phyloP scores from a whole-genome alignment of 768 basidiomycete genomes.

The Daedaleopsis nitida region DNA sequence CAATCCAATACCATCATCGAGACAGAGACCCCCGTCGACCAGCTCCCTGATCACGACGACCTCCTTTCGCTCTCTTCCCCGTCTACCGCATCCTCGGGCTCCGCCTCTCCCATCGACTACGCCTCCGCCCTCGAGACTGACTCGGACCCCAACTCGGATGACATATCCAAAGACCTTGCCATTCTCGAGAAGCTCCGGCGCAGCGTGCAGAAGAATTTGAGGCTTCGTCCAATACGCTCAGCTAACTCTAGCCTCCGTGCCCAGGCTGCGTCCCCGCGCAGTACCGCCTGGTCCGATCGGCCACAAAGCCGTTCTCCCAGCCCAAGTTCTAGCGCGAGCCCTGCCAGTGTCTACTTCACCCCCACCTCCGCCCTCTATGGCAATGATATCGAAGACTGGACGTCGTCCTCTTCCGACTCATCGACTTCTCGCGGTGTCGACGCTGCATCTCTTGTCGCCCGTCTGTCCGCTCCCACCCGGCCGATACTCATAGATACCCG shows the following conservation, averaged over 20 bases:
- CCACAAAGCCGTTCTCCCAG: conserved; percentile 41
- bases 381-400: conserved; percentile 23
- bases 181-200: conserved; percentile 69
- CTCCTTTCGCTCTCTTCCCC: conserved; percentile 30
- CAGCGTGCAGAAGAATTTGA: conserved; percentile 76
- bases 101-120: conserved; percentile 27
- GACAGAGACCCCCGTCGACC: conserved; percentile 37
- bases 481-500: conserved; percentile 86
- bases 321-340: conserved; percentile 45
- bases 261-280: conserved; percentile 26
- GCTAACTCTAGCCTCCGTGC: conserved; percentile 25
- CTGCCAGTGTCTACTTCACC: conserved; percentile 51
- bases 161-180: conserved; percentile 67
- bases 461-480: conserved; percentile 48
- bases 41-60: conserved; percentile 35
- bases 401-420: conserved; percentile 23
- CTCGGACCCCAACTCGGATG: conserved; percentile 44
- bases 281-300: conserved; percentile 32
- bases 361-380: conserved; percentile 45
- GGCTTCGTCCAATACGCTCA: conserved; percentile 74
- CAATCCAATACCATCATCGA: conserved; percentile 34
- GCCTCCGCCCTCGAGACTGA: conserved; percentile 24
- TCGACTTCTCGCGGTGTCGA: conserved; percentile 40
- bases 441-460: conserved; percentile 48
- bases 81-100: conserved; percentile 32